Conservation (phyloP, 2,329 filamentous ascomycete species). For the Periconia sp. region DNA sequence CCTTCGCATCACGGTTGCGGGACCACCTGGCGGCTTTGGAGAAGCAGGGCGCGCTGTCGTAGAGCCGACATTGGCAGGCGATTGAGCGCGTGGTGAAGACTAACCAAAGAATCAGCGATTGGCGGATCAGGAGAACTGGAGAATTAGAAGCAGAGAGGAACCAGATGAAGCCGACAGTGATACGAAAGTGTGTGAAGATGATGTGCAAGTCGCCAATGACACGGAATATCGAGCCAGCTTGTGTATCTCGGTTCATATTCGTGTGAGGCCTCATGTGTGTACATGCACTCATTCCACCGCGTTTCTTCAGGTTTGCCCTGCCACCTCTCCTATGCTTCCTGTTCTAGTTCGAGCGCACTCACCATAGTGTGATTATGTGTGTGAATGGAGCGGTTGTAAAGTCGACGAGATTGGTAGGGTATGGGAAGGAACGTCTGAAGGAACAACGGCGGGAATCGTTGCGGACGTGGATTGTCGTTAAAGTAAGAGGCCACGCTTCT, state of each 20-base stretch:
- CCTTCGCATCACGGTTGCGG: slow-evolving; percentile 91
- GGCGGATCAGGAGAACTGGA: not conserved
- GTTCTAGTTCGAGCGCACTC: not conserved
- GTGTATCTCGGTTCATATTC: not conserved
- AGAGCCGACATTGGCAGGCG: slow-evolving; percentile 57
- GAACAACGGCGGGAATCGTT: not conserved
- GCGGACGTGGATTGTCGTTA: not conserved
- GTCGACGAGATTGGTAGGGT: not conserved
- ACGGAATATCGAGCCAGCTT: not conserved
- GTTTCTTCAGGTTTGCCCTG: not conserved
- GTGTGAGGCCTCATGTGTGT: not conserved
- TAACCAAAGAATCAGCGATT: slow-evolving; percentile 8
- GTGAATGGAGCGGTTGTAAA: not conserved
- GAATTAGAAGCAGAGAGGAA: not conserved
- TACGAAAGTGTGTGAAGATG: not conserved
- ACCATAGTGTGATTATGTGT: not conserved
- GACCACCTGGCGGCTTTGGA: slow-evolving; percentile 86
- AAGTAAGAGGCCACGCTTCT: slow-evolving; percentile 31
- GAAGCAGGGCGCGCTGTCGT: slow-evolving; percentile 78
- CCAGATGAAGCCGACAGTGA: not conserved
- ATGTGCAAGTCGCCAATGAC: not conserved
- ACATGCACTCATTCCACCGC: not conserved
- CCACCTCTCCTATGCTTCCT: not conserved
- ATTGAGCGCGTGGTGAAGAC: slow-evolving; percentile 42
- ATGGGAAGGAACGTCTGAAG: not conserved